phyloP scores from a whole-genome alignment of 495 filamentous ascomycete genomes.

The Annulohypoxylon moriforme region DNA sequence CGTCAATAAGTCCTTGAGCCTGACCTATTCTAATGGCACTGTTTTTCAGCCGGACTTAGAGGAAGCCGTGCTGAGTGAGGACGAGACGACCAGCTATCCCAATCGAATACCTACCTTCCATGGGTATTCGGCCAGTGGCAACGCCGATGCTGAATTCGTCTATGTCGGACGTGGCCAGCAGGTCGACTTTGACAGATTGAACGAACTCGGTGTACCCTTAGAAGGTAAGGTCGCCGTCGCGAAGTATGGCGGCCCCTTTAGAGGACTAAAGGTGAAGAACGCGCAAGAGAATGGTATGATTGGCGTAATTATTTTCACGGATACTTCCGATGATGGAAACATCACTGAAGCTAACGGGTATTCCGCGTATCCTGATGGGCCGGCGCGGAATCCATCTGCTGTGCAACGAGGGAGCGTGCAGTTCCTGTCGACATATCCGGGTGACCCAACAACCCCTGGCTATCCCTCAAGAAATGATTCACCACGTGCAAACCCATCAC shows the following conservation, averaged over 20 bases:
- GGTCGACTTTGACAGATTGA: conserved; percentile 79
- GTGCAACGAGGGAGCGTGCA: conserved; percentile 86
- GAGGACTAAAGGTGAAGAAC: conserved; percentile 86
- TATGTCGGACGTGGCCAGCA: conserved; percentile 84
- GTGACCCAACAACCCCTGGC: conserved; percentile 83
- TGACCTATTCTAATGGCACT: conserved; percentile 65
- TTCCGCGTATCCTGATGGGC: conserved; percentile 80
- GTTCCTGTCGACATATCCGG: conserved; percentile 71
- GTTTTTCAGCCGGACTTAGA: conserved; percentile 76
- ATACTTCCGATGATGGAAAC: conserved; percentile 82
- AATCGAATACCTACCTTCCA: conserved; percentile 87
- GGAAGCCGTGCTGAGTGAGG: conserved; percentile 81
- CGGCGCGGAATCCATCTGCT: conserved; percentile 80
- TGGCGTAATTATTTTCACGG: conserved; percentile 81
- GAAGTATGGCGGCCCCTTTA: conserved; percentile 82
- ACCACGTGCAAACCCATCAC: conserved; percentile 70
- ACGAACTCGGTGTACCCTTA: conserved; percentile 73
- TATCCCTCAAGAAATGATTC: conserved; percentile 85
- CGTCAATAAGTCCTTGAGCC: conserved; percentile 73
- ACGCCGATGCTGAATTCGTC: conserved; percentile 76
- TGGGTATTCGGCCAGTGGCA: conserved; percentile 85
- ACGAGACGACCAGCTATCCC: conserved; percentile 72
- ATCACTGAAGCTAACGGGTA: conserved; percentile 81
- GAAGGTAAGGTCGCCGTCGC: conserved; percentile 83
- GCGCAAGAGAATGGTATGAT: conserved; percentile 88